Conservation (phyloP, 2,329 filamentous ascomycete species). For the Aspergillus costaricaensis region DNA sequence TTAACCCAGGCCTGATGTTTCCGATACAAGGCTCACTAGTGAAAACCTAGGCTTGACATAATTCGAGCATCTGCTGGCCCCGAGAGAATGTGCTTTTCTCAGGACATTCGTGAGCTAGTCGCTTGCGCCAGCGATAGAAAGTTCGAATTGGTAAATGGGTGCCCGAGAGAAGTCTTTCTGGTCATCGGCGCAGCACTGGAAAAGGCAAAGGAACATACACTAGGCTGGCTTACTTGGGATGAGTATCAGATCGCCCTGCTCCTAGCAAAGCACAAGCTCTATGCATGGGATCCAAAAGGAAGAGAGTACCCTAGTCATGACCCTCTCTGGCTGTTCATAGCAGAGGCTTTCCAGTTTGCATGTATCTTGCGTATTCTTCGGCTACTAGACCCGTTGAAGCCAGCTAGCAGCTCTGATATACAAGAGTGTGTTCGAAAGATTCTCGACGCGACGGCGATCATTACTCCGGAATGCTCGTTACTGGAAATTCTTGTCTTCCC, state of each 20-base stretch:
- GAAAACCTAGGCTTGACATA: constrained; percentile 31
- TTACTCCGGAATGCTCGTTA: constrained; percentile 25
- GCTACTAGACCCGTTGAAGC: constrained; percentile 24
- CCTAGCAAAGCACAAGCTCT: constrained; percentile 23
- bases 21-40: not conserved
- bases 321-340: constrained; percentile 27
- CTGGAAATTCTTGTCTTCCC: constrained; percentile 33
- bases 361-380: constrained; percentile 33
- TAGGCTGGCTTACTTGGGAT: constrained; percentile 23
- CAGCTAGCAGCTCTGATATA: constrained; percentile 24
- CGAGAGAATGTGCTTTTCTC: constrained; percentile 31
- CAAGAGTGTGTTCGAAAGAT: constrained; percentile 30
- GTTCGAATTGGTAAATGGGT: constrained; percentile 35
- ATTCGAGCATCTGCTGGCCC: constrained; percentile 32
- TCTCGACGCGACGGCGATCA: constrained; percentile 28
- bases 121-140: constrained; percentile 25
- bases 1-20: not conserved
- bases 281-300: constrained; percentile 23
- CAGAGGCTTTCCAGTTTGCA: constrained; percentile 30
- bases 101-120: constrained; percentile 29
- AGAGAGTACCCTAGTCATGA: constrained; percentile 28
- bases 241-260: constrained; percentile 22
- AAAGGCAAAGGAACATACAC: constrained; percentile 28
- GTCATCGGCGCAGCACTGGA: constrained; percentile 31
- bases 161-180: constrained; percentile 32